Percentiles rank a stretch among this genome's conserved stretches.
These are phyloP conservation scores for Yamadazyma aaseri DNA, from an alignment of 1,139 yeast species.

Conservation along the genomic window DNA sequence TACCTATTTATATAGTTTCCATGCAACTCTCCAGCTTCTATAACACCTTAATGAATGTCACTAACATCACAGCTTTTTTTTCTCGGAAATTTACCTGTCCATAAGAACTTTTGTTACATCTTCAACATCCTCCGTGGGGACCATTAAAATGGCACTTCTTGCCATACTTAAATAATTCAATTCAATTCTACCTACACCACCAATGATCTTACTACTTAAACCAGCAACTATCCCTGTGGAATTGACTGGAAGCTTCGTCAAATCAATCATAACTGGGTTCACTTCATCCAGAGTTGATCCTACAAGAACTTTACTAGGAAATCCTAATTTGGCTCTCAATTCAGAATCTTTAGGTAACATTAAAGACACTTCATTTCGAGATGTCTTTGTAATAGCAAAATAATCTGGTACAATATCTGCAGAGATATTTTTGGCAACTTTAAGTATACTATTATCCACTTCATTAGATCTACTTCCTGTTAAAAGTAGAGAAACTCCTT, in stretches of 20 bases:
- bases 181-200: slow-evolving; percentile 34
- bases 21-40: too few species aligned
- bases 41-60: too few species aligned
- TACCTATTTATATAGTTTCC: too few species aligned
- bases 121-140: slow-evolving; percentile 52
- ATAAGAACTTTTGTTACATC: slow-evolving; percentile 21
- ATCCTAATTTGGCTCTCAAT: slow-evolving; percentile 38
- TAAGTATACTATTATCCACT: slow-evolving; percentile 35
- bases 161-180: slow-evolving; percentile 68
- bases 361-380: slow-evolving; percentile 52
- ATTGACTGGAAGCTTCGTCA: slow-evolving; percentile 56
- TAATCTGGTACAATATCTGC: slow-evolving; percentile 41
- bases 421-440: slow-evolving; percentile 32
- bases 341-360: slow-evolving; percentile 48
- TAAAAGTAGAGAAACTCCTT: slow-evolving; percentile 43
- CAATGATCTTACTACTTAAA: slow-evolving; percentile 51
- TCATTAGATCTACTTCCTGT: slow-evolving; percentile 63
- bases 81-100: neutral
- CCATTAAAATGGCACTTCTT: slow-evolving; percentile 57
- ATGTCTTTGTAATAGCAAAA: slow-evolving; percentile 60
- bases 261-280: slow-evolving; percentile 57
- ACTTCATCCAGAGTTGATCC: slow-evolving; percentile 60
- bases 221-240: slow-evolving; percentile 71
- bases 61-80: too few species aligned
- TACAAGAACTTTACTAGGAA: slow-evolving; percentile 41